Base-by-base conservation (phyloP, 2,329 filamentous ascomycete species). In the Xylaria sp. region DNA sequence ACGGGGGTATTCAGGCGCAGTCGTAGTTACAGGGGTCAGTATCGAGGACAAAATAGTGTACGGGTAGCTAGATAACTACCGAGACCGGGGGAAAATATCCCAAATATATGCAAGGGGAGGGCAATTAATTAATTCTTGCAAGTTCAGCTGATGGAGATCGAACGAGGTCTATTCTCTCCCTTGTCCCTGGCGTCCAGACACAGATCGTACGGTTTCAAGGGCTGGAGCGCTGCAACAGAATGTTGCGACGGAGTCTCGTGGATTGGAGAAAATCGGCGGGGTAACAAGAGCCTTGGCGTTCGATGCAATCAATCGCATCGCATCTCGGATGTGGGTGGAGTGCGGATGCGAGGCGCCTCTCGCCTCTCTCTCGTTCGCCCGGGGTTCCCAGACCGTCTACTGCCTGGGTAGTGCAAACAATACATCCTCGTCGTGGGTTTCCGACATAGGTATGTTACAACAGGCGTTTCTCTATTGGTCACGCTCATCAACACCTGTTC, bases 181-280 rank as follows among this genome's bases (percentile, higher is more conserved):
- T 36, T 33, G 53, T 42, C 53, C 53, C 36, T 55, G 36, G 25
- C 36, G 25, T 42, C 5, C 22, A 42, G 53, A 55, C 29, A 54
- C 51, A 61, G 63, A 66, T 66, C 63, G 53, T 62, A 66, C 63
- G 63, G 63, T 62, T 66, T 61, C 53, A 44, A 62, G 58, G 51
- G 38, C 58, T 61, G 58, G 13, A 61, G 58, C 58, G 58, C 45
- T 39, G 53, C 61, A 58, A 54, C 49, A 29, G 29, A 58, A 62
- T 58, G 53, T 47, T 39, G 53, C 61, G 63, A 58, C 42, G 36
- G 29, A 49, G 33, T 29, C 53, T 31, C 31, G 45, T 45, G 58
- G 47, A 44, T 51, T 61, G 44, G 58, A 45, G 33, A 42, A 42
- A 58, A n/a, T 45, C 50, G 58, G 58, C 57, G 63, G 63, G 63